Conservation (phyloP, 1,139 yeast species). For the Pichia sp. region DNA sequence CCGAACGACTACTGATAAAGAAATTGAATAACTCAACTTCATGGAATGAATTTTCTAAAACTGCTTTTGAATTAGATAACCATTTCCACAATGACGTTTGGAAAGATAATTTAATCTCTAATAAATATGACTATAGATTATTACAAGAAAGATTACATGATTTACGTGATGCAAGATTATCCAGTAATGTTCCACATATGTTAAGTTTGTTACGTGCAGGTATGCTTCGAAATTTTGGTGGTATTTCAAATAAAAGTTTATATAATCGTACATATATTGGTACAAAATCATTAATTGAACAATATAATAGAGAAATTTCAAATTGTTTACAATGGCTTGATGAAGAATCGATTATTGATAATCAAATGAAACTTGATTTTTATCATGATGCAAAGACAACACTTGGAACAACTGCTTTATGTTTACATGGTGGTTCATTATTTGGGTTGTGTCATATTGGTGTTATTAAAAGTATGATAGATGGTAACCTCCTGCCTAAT, state of each 20-base stretch:
- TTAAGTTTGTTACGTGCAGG: conserved; percentile 77
- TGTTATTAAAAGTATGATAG: conserved; percentile 73
- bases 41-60: conserved; percentile 57
- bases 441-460: conserved; percentile 94
- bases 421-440: conserved; percentile 88
- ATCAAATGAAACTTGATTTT: conserved; percentile 68
- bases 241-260: conserved; percentile 72
- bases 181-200: conserved; percentile 51
- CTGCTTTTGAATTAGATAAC: conserved; percentile 56
- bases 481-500: conserved; percentile 69
- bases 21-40: conserved; percentile 39
- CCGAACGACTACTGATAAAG: conserved; percentile 33
- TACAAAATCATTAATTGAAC: conserved; percentile 82
- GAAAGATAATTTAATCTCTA: conserved; percentile 82
- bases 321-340: conserved; percentile 54
- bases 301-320: conserved; percentile 71
- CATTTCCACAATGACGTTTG: conserved; percentile 67
- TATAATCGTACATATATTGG: conserved; percentile 83
- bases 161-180: conserved; percentile 55
- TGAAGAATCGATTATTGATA: conserved; percentile 28
- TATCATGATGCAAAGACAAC: conserved; percentile 89
- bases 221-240: conserved; percentile 82
- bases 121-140: conserved; percentile 76
- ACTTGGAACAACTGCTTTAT: conserved; percentile 82
- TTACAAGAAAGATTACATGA: conserved; percentile 68